A percentile compares a stretch with the other conserved stretches of the same genome.
Conservation (phyloP, 139 green algal genomes). For the Chlorella sp. region DNA sequence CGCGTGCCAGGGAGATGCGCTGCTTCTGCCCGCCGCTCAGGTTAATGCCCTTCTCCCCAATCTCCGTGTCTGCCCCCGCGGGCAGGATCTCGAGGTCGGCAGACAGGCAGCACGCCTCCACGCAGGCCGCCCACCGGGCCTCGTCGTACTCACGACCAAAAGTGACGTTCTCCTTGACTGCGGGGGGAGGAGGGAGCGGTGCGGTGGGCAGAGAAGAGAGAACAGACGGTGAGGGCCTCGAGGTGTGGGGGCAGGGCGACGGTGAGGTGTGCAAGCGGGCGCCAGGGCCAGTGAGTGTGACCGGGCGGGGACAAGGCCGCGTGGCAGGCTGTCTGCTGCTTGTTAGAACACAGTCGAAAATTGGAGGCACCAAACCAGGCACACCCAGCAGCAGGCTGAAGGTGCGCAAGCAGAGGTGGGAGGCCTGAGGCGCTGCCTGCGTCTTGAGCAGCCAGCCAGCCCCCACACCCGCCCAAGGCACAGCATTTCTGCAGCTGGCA, state of each 20-base stretch:
- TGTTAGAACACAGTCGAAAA: too few species aligned
- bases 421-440: too few species aligned
- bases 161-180: slow-evolving; percentile 79
- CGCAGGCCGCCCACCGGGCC: slow-evolving; percentile 32
- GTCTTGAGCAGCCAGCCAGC: too few species aligned
- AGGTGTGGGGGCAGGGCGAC: neutral
- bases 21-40: slow-evolving; percentile 94
- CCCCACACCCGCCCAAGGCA: too few species aligned
- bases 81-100: slow-evolving; percentile 80
- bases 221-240: neutral
- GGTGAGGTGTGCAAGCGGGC: too few species aligned
- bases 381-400: too few species aligned
- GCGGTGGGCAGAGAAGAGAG: neutral
- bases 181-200: neutral
- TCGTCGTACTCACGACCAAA: slow-evolving; percentile 56
- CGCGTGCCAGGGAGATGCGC: slow-evolving; percentile 88
- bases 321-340: too few species aligned
- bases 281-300: too few species aligned
- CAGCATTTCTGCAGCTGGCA: too few species aligned
- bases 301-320: too few species aligned
- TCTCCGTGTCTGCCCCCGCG: slow-evolving; percentile 89
- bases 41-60: slow-evolving; percentile 94
- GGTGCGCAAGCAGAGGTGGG: too few species aligned
- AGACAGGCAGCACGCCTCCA: slow-evolving; percentile 63
- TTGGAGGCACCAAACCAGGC: too few species aligned